These are phyloP conservation scores for Vaccinium corymbosum DNA, from an alignment of 148 eudicot genomes.

Conservation along the genomic window DNA sequence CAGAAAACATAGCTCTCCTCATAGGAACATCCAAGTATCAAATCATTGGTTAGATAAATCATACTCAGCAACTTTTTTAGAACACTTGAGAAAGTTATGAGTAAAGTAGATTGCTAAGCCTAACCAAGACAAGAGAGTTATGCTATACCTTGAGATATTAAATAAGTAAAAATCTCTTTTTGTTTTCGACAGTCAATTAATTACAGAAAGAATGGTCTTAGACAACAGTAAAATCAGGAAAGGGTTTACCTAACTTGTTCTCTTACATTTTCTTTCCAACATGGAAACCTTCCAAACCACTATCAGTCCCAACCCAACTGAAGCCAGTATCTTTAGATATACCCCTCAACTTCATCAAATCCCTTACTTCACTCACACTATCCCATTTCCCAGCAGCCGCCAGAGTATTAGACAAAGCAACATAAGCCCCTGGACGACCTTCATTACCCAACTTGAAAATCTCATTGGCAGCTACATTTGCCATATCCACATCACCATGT, in stretches of 20 bases:
- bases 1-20: background rate
- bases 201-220: background rate
- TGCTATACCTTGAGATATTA: background rate
- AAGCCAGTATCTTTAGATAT: constrained; percentile 68
- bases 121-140: background rate
- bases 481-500: constrained; percentile 78
- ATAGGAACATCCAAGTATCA: background rate
- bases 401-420: constrained; percentile 69
- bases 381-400: constrained; percentile 91
- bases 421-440: constrained; percentile 75
- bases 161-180: background rate
- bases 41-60: background rate
- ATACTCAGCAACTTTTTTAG: background rate
- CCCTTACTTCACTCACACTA: constrained; percentile 67
- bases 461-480: constrained; percentile 62
- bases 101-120: background rate
- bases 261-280: constrained; percentile 32
- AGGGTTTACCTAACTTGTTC: constrained; percentile 1
- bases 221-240: constrained; percentile 3
- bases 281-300: constrained; percentile 39
- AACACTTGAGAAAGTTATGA: background rate
- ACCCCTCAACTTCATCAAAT: constrained; percentile 71
- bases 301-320: constrained; percentile 72
- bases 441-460: constrained; percentile 49
- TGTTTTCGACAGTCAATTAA: background rate